A percentile compares a stretch with the other conserved stretches of the same genome.
These are phyloP conservation scores for Sporothrix globosa DNA, from an alignment of 2,329 filamentous ascomycete genomes.

Conservation along the genomic window DNA sequence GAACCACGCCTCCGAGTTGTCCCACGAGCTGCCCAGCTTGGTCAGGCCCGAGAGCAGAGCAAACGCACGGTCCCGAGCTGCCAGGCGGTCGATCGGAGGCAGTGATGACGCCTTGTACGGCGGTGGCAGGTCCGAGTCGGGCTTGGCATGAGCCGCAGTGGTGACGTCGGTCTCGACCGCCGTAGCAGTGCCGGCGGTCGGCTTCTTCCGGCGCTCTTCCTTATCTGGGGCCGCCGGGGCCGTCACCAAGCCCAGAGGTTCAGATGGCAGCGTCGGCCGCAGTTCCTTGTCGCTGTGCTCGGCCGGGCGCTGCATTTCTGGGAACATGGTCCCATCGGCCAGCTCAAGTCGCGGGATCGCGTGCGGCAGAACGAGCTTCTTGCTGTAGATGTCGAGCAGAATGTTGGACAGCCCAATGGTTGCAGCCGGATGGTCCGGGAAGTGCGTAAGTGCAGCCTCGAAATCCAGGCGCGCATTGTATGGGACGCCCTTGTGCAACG, in stretches of 20 bases:
- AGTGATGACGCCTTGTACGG: slow-evolving; percentile 64
- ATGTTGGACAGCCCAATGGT: slow-evolving; percentile 84
- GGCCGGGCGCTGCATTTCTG: slow-evolving; percentile 34
- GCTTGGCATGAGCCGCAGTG: not conserved
- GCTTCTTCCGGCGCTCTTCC: not conserved
- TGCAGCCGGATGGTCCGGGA: slow-evolving; percentile 75
- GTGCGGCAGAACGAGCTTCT: slow-evolving; percentile 64
- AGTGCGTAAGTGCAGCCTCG: slow-evolving; percentile 79
- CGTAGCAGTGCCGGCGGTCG: not conserved
- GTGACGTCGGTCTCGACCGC: not conserved
- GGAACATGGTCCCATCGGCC: slow-evolving; percentile 41
- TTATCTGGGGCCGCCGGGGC: not conserved
- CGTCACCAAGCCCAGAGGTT: slow-evolving; percentile 51
- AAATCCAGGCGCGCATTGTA: slow-evolving; percentile 76
- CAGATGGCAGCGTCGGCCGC: slow-evolving; percentile 45
- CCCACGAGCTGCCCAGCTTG: slow-evolving; percentile 85
- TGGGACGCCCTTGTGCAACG: slow-evolving; percentile 62
- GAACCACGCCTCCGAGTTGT: slow-evolving; percentile 91
- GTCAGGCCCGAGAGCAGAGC: slow-evolving; percentile 80
- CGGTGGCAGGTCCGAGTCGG: slow-evolving; percentile 46
- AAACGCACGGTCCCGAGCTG: slow-evolving; percentile 86
- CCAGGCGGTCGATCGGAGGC: slow-evolving; percentile 78
- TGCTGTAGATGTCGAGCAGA: slow-evolving; percentile 80
- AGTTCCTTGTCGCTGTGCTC: slow-evolving; percentile 31
- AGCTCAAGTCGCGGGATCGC: slow-evolving; percentile 53